These are phyloP conservation scores for Umbilicus rupestris DNA, from an alignment of 164 flowering plant species.

Conservation along the genomic window DNA sequence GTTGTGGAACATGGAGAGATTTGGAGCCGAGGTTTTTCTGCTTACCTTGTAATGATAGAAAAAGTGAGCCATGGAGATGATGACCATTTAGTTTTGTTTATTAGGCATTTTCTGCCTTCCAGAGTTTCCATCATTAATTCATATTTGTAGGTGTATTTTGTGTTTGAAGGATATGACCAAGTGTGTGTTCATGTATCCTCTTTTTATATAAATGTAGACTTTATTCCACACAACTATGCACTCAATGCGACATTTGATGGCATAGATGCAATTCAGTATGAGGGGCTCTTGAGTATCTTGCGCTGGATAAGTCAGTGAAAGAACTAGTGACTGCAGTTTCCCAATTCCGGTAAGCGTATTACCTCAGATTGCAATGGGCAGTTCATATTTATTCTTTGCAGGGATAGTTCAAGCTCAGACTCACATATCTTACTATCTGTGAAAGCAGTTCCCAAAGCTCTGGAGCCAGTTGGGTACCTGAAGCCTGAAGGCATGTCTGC, in stretches of 20 bases:
- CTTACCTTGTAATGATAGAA: too few relatives aligned
- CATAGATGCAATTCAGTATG: conserved; percentile 54
- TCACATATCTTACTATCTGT: conserved; percentile 70
- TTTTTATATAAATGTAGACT: conserved; percentile 38
- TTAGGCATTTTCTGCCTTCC: too few relatives aligned
- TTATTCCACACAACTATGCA: conserved; percentile 77
- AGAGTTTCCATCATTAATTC: too few relatives aligned
- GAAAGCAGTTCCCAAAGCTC: conserved; percentile 62
- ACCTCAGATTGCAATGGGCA: conserved; percentile 90
- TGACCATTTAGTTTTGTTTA: too few relatives aligned
- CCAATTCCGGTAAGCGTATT: conserved; percentile 53
- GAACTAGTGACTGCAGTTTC: conserved; percentile 45
- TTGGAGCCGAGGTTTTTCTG: too few relatives aligned
- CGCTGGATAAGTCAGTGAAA: conserved; percentile 60
- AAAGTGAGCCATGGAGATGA: too few relatives aligned
- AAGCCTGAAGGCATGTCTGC: conserved; percentile 51
- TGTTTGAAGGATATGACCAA: too few relatives aligned
- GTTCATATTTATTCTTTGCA: conserved; percentile 86
- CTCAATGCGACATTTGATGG: conserved; percentile 91
- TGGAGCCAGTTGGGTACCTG: conserved; percentile 78
- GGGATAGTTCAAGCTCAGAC: conserved; percentile 49
- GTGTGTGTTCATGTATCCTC: too few relatives aligned
- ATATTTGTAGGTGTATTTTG: too few relatives aligned
- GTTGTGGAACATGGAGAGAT: too few relatives aligned
- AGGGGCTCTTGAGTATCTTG: conserved; percentile 95